Base-by-base conservation (phyloP, 805 yeast species). In the Zygosaccharomyces rouxii region DNA sequence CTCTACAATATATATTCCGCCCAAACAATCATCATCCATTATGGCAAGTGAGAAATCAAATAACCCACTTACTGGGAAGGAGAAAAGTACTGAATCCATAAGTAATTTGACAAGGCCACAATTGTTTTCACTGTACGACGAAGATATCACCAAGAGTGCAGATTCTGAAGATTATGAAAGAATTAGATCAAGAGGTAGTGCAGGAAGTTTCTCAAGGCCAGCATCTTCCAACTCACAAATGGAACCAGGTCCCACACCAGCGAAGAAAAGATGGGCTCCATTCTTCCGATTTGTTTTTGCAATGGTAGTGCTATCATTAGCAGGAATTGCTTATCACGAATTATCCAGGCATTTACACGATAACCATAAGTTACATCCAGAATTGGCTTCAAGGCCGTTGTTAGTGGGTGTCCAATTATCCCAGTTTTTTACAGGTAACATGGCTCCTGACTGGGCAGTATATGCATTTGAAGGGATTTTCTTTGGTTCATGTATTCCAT, bases 401-500 rank as follows among this genome's bases (percentile, higher is more conserved):
- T 67, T 66, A 23, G 63, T 71, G 10, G 74, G 63, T 18, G 65
- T 59, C 33, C 57, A 60, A 54, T 55, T 67, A 5, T 51, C 59
- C 3, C 50, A 57, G 35, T 47, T 46, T 14, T 35, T 56, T 35
- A 50, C 57, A 31, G 46, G 48, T 25, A 53, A 58, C 9, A 41
- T 50, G 41, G 40, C 50, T 30, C 66, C 67, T 6, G 58, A 60
- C 2, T 59, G 64, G 57, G 54, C 57, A 1, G 55, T 66, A 5
- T 70, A 70, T 51, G 68, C 79, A 3, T 41, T 79, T 7, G 80
- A 80, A 54, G 89, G 89, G 2, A 57, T 80, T 13, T 50, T 77
- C n/a, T 73, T 83, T 66, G 83, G 86, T n/a, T 61, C 72, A 6
- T 58, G 76, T 11, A 73, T 77, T 35, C 86, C 87, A 4, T 35